Percentiles rank a stretch among this genome's conserved stretches.
phyloP scores from a whole-genome alignment of 805 yeast species.

The Ogataea glucozyma region DNA sequence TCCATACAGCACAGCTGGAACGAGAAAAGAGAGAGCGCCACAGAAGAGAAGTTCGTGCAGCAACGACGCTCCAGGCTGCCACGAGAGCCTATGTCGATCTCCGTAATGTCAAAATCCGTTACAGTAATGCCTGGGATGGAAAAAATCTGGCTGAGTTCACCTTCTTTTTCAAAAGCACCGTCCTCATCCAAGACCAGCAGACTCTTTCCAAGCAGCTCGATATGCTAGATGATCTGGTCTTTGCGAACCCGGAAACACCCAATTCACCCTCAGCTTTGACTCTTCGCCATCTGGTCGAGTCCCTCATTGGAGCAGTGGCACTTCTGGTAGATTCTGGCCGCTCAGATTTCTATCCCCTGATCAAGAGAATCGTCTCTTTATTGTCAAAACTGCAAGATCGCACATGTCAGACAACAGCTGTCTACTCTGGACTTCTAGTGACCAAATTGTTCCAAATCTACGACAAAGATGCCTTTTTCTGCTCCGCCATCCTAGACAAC shows the following conservation, averaged over 20 bases:
- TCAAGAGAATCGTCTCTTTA: neutral
- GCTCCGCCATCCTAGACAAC: conserved; percentile 7
- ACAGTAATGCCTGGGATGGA: conserved; percentile 30
- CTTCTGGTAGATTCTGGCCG: neutral
- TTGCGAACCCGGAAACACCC: neutral
- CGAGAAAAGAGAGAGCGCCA: conserved; percentile 63
- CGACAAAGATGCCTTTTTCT: conserved; percentile 8
- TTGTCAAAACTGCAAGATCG: neutral
- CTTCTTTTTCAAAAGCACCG: conserved; percentile 30
- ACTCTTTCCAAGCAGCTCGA: conserved; percentile 9
- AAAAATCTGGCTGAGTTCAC: conserved; percentile 29
- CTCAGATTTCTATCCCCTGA: neutral
- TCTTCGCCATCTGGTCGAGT: neutral
- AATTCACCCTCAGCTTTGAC: neutral
- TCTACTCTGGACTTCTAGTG: conserved; percentile 3
- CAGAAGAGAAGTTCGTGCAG: conserved; percentile 51
- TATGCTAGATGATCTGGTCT: conserved; percentile 10
- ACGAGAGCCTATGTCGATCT: conserved; percentile 43
- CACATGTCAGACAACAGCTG: neutral
- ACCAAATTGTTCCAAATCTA: conserved; percentile 9
- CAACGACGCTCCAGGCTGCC: conserved; percentile 48
- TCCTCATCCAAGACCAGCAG: conserved; percentile 12
- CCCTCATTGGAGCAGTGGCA: neutral
- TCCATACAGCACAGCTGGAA: conserved; percentile 67
- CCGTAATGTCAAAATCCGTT: conserved; percentile 27